These are phyloP conservation scores for Saksenaea oblongispora DNA, from an alignment of 371 early-diverging fungal species.

Conservation along the genomic window DNA sequence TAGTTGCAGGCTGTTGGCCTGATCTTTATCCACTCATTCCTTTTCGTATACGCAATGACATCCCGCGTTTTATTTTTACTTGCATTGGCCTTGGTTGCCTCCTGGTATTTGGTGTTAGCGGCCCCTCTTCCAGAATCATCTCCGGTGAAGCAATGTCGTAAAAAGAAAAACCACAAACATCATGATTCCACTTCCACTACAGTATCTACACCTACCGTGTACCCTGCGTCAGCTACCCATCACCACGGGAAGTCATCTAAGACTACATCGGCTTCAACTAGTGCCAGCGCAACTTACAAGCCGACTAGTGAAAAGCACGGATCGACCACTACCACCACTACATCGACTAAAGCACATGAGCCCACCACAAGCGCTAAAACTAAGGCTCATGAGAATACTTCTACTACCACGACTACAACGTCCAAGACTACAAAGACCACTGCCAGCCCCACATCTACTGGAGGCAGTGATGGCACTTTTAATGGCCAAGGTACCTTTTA, in stretches of 20 bases:
- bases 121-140: constrained; percentile 19
- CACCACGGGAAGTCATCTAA: not conserved
- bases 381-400: not conserved
- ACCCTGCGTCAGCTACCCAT: not conserved
- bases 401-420: not conserved
- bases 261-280: not conserved
- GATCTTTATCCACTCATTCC: constrained; percentile 1
- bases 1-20: not conserved
- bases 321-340: not conserved
- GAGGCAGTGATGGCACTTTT: not conserved
- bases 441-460: not conserved
- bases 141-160: constrained; percentile 8
- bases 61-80: constrained; percentile 10
- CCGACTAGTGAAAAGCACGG: not conserved
- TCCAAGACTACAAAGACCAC: not conserved
- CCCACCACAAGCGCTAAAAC: not conserved
- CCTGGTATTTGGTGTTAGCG: constrained; percentile 13
- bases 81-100: constrained; percentile 18
- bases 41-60: constrained; percentile 10
- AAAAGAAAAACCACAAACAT: not conserved
- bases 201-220: not conserved
- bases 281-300: not conserved
- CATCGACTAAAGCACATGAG: not conserved
- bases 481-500: constrained; percentile 19
- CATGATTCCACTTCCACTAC: not conserved